Evolutionary conservation across 163 green algal genomes (phyloP).

Genomic region (Picocystis sp.): DNA sequence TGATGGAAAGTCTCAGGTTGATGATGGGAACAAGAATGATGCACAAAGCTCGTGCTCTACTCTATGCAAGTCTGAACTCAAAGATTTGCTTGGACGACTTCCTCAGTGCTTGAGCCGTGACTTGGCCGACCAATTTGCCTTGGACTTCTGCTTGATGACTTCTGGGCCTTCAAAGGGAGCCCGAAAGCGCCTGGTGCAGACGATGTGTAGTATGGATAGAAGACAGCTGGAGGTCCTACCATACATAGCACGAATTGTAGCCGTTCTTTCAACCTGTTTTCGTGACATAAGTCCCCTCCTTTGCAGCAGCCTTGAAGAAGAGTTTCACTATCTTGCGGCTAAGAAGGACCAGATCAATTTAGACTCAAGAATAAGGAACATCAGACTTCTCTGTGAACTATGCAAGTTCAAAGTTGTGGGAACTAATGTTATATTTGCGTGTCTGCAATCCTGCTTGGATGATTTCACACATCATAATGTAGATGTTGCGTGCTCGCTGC

Average conservation of each 20-base stretch:
- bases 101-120: constrained; percentile 16
- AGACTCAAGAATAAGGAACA: constrained; percentile 54
- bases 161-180: constrained; percentile 12
- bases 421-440: constrained; percentile 32
- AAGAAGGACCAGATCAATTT: constrained; percentile 44
- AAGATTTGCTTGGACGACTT: constrained; percentile 12
- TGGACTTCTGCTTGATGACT: constrained; percentile 31
- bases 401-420: constrained; percentile 67
- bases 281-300: constrained; percentile 20
- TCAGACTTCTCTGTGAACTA: constrained; percentile 66
- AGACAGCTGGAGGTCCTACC: constrained; percentile 23
- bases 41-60: constrained; percentile 8
- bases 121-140: constrained; percentile 17
- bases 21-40: constrained; percentile 19
- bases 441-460: constrained; percentile 42
- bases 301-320: constrained; percentile 41
- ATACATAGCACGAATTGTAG: constrained; percentile 24
- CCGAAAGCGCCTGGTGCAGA: constrained; percentile 16
- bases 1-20: constrained; percentile 15
- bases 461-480: constrained; percentile 69
- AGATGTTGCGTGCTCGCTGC: constrained; percentile 57
- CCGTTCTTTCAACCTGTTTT: constrained; percentile 18
- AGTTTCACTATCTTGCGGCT: constrained; percentile 22
- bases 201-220: constrained; percentile 16
- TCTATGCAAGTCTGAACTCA: not conserved